Evolutionary conservation across 352 stramenopile species (phyloP).

Genomic region (Stephanocyclus meneghinianus): DNA sequence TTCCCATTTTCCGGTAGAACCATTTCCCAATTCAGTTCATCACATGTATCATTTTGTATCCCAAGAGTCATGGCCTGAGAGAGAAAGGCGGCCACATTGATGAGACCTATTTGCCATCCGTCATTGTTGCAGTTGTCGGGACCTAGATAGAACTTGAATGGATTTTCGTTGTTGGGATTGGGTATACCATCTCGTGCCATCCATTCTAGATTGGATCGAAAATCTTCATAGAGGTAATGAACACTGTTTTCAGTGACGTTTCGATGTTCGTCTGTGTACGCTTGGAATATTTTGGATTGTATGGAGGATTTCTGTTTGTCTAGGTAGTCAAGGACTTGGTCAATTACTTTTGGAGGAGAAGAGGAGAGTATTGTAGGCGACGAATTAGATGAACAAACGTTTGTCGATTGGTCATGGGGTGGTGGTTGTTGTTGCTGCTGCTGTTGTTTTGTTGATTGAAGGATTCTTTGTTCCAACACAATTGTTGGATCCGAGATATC

Average conservation of each 20-base stretch:
- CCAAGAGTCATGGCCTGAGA: conserved; percentile 28
- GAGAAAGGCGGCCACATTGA: conserved; percentile 40
- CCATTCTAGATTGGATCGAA: conserved; percentile 12
- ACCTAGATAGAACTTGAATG: conserved; percentile 33
- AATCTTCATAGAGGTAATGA: conserved; percentile 12
- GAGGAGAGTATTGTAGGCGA: not conserved
- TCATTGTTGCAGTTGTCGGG: conserved; percentile 30
- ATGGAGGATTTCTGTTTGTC: conserved; percentile 9
- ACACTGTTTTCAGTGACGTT: not conserved
- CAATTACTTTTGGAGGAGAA: not conserved
- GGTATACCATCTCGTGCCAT: conserved; percentile 6
- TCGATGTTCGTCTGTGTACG: not conserved
- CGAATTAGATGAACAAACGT: not conserved
- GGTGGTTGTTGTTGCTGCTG: not conserved
- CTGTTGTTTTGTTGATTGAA: not conserved
- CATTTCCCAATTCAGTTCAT: conserved; percentile 41
- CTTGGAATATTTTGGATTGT: conserved; percentile 13
- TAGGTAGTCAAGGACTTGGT: conserved; percentile 11
- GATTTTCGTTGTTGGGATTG: conserved; percentile 3
- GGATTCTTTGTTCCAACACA: too few species aligned
- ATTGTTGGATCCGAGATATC: too few species aligned
- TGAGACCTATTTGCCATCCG: conserved; percentile 32
- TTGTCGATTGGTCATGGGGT: not conserved
- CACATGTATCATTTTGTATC: conserved; percentile 35
- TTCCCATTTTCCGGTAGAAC: not conserved